phyloP scores from a whole-genome alignment of 805 yeast species.

The Suhomyces canberraensis region DNA sequence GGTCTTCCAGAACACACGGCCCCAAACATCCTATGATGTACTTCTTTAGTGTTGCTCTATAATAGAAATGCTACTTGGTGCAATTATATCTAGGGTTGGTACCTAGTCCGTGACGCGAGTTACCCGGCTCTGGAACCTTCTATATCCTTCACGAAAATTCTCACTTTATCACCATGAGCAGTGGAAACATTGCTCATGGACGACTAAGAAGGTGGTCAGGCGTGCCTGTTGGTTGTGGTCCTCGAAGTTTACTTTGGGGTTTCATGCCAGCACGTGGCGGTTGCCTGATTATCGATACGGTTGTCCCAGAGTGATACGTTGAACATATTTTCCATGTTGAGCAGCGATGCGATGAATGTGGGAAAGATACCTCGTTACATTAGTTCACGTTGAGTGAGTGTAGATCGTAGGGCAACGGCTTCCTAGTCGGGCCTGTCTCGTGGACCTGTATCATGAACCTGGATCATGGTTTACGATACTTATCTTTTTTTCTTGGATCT shows the following conservation, averaged over 20 bases:
- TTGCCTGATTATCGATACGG: slow-evolving; percentile 46
- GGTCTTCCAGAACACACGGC: slow-evolving; percentile 76
- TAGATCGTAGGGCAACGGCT: too few species aligned
- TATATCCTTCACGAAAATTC: slow-evolving; percentile 3
- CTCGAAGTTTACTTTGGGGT: background rate
- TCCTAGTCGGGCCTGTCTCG: too few species aligned
- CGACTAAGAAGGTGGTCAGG: slow-evolving; percentile 14
- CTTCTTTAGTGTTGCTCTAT: too few species aligned
- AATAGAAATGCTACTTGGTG: too few species aligned
- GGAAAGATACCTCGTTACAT: slow-evolving; percentile 76
- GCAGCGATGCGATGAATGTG: slow-evolving; percentile 57
- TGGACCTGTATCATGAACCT: too few species aligned
- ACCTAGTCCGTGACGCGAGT: background rate
- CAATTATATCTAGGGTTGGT: too few species aligned
- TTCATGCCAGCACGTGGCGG: background rate
- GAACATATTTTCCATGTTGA: slow-evolving; percentile 82
- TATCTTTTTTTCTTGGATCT: too few species aligned
- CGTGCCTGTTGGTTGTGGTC: slow-evolving; percentile 6
- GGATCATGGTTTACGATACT: too few species aligned
- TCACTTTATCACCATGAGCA: background rate
- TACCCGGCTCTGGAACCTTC: slow-evolving; percentile 3
- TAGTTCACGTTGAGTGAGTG: too few species aligned
- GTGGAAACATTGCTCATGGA: slow-evolving; percentile 5
- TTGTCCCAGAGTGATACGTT: slow-evolving; percentile 59
- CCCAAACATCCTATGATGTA: slow-evolving; percentile 61